Evolutionary conservation across 257 asterid species (phyloP).

Genomic region (Ligustrum vulgare): DNA sequence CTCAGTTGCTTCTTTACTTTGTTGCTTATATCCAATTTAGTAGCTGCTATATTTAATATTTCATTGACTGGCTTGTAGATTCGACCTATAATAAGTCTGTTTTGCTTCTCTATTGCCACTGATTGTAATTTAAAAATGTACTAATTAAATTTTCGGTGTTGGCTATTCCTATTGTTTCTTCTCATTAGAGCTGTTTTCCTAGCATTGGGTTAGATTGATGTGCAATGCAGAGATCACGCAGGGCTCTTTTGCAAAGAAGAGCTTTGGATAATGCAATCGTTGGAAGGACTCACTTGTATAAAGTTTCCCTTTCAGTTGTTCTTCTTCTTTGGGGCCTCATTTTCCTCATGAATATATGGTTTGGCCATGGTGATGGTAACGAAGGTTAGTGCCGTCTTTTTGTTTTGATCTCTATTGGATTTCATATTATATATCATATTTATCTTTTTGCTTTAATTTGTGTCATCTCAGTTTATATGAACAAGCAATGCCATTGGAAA

Average conservation of each 20-base stretch:
- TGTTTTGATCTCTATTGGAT: background rate
- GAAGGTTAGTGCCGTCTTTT: slow-evolving; percentile 51
- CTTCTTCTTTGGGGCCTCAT: slow-evolving; percentile 70
- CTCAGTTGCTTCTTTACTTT: too few relatives aligned
- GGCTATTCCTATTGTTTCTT: slow-evolving; percentile 18
- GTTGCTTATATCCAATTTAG: too few relatives aligned
- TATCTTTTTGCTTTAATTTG: background rate
- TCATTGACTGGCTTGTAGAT: too few relatives aligned
- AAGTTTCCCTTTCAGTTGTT: slow-evolving; percentile 62
- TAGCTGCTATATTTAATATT: too few relatives aligned
- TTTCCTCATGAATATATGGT: slow-evolving; percentile 76
- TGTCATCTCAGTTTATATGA: slow-evolving; percentile 4
- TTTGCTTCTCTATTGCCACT: background rate
- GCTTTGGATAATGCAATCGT: slow-evolving; percentile 56
- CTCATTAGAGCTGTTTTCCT: slow-evolving; percentile 22
- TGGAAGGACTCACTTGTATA: slow-evolving; percentile 55
- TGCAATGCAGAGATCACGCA: slow-evolving; percentile 92
- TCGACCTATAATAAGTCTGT: too few relatives aligned
- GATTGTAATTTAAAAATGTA: background rate
- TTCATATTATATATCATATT: background rate
- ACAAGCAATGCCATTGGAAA: background rate
- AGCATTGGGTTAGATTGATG: slow-evolving; percentile 56
- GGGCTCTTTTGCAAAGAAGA: slow-evolving; percentile 92
- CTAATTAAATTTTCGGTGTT: slow-evolving; percentile 13
- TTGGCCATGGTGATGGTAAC: slow-evolving; percentile 64